Evolutionary conservation across 768 basidiomycete genomes (phyloP), one percentile per base, ranked within the genome.

Genomic region (Tylopilus sp.): DNA sequence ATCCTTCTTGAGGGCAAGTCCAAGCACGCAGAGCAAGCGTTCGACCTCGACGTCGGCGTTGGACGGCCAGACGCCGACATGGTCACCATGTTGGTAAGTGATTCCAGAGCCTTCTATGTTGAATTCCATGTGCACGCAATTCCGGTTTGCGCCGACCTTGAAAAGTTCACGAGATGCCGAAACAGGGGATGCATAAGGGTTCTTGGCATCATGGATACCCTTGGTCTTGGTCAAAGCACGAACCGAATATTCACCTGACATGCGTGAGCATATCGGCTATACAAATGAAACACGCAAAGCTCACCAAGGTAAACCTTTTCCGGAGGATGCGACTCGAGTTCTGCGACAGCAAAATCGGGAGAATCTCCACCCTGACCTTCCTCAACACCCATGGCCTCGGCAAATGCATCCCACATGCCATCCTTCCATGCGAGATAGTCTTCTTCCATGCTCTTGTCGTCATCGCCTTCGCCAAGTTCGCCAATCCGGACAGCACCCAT

Each of bases 401-500:
- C 79, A 55, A 98, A 91, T 6, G 85, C 84, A 17, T 88, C 86
- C 90, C 94, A 98, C 94, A 98, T 95, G 61, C 79, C 81, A 65
- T 99, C 96, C 71, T 98, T 99, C 96, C 96, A 99, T 63, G 92
- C 94, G 13, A 99, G 82, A 69, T 98, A 99, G 71, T 99, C 96
- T 75, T 99, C 96, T 70, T 99, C 96, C 95, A 99, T 98, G 67
- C 89, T 93, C 78, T 97, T 97, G 73, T 99, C 97, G 66, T 99
- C 96, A 65, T 99, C 97, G 58, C 96, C 96, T 71, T 98, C 95
- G 11, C 96, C 96, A 34, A 87, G 79, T 67, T 87, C 86, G 38
- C 94, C 94, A 31, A 98, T 89, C 48, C 92, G 84, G 49, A 76
- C 69, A 21, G 83, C 97, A 26, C 94, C 96, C 77, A 93, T 85